These are phyloP conservation scores for Solanum hybrid DNA, from an alignment of 305 asterid genomes.

Conservation along the genomic window DNA sequence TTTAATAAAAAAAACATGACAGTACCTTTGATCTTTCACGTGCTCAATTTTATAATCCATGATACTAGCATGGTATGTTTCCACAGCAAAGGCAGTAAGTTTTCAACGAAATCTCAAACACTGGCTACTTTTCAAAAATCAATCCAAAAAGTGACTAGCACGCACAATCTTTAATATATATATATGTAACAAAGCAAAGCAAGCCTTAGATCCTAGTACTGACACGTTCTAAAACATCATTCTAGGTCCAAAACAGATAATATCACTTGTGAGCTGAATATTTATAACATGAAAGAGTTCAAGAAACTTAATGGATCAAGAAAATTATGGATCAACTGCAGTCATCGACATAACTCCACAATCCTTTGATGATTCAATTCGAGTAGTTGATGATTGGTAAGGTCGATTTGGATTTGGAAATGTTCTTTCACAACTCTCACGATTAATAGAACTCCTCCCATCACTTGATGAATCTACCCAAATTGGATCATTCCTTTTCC, in stretches of 20 bases:
- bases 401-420: constrained; percentile 28
- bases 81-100: background rate
- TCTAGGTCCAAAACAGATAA: background rate
- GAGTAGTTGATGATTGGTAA: constrained; percentile 25
- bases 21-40: background rate
- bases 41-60: background rate
- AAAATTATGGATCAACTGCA: constrained; percentile 43
- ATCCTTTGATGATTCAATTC: constrained; percentile 51
- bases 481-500: constrained; percentile 42
- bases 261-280: background rate
- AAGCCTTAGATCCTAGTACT: background rate
- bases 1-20: background rate
- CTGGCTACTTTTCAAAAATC: background rate
- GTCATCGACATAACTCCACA: constrained; percentile 43
- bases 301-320: constrained; percentile 34
- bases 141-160: background rate
- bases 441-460: constrained; percentile 34
- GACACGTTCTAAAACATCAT: background rate
- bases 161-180: background rate
- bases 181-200: too few species aligned
- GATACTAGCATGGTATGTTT: background rate
- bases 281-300: background rate
- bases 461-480: constrained; percentile 36
- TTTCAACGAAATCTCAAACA: background rate
- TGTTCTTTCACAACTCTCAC: constrained; percentile 38